Conservation (phyloP, 371 early-diverging fungal species). For the Entomophthora muscae region DNA sequence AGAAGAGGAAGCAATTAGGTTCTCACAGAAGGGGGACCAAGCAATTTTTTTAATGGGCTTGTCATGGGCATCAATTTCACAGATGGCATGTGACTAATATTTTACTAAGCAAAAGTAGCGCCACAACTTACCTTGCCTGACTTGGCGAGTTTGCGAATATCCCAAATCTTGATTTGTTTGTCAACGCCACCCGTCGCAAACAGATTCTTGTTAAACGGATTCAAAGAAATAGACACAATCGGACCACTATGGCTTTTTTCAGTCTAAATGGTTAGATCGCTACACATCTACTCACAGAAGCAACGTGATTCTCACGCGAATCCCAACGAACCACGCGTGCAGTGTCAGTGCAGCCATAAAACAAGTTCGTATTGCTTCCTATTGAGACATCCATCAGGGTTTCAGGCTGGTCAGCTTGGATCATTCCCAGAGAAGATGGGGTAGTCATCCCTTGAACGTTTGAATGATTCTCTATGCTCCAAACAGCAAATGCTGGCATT, state of each 20-base stretch:
- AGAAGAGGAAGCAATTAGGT: neutral
- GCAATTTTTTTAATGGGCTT: neutral
- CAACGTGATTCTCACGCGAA: neutral
- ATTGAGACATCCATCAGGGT: neutral
- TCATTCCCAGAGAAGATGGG: neutral
- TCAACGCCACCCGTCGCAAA: neutral
- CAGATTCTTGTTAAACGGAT: neutral
- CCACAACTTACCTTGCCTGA: neutral
- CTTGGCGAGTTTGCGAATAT: neutral
- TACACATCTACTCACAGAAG: neutral
- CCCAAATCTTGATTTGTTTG: neutral
- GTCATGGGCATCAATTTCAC: neutral
- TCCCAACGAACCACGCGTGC: neutral
- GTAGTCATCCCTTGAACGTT: neutral
- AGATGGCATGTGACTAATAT: neutral
- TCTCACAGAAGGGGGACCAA: neutral
- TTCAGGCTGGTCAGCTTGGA: neutral
- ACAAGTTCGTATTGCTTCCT: neutral
- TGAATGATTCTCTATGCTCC: neutral
- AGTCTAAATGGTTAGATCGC: neutral
- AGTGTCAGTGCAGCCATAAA: neutral
- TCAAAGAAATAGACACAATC: neutral
- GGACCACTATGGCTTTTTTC: neutral
- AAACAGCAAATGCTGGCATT: neutral
- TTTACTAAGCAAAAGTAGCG: neutral